Conservation (phyloP, 768 basidiomycete species). For the Cubamyces lactineus region DNA sequence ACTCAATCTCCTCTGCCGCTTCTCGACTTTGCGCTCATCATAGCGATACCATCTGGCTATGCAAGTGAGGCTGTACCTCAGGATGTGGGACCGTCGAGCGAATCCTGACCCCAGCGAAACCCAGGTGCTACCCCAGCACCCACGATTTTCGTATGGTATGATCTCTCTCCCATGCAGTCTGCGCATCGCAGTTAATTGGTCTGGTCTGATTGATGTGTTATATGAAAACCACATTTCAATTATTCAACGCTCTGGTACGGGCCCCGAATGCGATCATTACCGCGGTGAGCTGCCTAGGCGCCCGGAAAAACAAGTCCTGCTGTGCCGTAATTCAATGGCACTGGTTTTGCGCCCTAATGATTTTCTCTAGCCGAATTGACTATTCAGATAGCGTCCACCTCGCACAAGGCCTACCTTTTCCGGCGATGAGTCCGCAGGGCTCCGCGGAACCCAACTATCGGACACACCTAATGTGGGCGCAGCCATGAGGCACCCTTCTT, state of each 20-base stretch:
- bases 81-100: not conserved
- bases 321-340: not conserved
- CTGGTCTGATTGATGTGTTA: no score
- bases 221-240: no score
- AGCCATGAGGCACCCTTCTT: conserved; percentile 9
- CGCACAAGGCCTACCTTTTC: not conserved
- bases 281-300: no score
- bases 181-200: no score
- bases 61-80: not conserved
- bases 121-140: not conserved
- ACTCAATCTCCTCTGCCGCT: not conserved
- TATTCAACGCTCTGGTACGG: no score
- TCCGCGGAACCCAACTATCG: not conserved
- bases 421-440: not conserved
- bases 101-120: not conserved
- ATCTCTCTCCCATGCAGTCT: not conserved
- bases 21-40: not conserved
- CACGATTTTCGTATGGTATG: not conserved
- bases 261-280: no score
- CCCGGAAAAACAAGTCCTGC: no score
- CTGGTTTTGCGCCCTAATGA: not conserved
- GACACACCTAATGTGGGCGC: conserved; percentile 6
- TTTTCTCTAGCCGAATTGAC: no score
- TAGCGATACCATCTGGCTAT: not conserved
- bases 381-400: no score